Evolutionary conservation across 2,329 filamentous ascomycete species (phyloP).

Genomic region (Xylariaceae sp.): DNA sequence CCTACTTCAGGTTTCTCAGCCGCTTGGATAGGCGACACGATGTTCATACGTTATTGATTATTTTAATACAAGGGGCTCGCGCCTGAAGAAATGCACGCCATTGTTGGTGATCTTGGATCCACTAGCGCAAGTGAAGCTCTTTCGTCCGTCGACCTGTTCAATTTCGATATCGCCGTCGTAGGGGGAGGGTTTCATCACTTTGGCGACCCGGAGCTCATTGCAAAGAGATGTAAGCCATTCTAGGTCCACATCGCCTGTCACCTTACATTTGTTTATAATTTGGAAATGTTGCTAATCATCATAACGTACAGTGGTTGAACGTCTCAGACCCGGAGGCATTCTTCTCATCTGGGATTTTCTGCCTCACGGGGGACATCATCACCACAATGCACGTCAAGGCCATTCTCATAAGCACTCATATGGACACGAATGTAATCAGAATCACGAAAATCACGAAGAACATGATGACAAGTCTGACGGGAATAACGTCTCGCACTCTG

Average conservation of each 20-base stretch:
- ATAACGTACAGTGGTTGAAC: constrained; percentile 43
- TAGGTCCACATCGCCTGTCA: neutral
- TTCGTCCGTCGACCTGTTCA: constrained; percentile 56
- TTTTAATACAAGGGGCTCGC: constrained; percentile 40
- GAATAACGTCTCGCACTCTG: constrained; percentile 39
- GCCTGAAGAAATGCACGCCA: constrained; percentile 50
- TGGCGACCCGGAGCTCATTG: constrained; percentile 51
- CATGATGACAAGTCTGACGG: no score
- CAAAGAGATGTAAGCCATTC: constrained; percentile 14
- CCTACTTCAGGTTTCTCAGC: neutral
- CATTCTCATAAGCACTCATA: constrained; percentile 7
- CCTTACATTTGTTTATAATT: neutral
- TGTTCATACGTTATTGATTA: neutral
- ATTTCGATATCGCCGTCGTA: constrained; percentile 65
- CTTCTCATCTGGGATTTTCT: constrained; percentile 67
- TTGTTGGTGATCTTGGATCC: constrained; percentile 54
- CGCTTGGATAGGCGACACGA: no score
- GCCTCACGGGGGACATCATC: constrained; percentile 39
- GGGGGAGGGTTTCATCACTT: constrained; percentile 66
- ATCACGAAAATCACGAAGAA: constrained; percentile 5
- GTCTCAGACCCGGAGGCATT: constrained; percentile 62
- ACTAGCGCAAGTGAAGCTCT: constrained; percentile 48
- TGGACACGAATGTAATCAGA: constrained; percentile 32
- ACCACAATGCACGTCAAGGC: constrained; percentile 17
- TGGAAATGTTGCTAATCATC: neutral